These are phyloP conservation scores for Tremellales sp. DNA, from an alignment of 1,284 basidiomycete genomes.

Conservation along the genomic window DNA sequence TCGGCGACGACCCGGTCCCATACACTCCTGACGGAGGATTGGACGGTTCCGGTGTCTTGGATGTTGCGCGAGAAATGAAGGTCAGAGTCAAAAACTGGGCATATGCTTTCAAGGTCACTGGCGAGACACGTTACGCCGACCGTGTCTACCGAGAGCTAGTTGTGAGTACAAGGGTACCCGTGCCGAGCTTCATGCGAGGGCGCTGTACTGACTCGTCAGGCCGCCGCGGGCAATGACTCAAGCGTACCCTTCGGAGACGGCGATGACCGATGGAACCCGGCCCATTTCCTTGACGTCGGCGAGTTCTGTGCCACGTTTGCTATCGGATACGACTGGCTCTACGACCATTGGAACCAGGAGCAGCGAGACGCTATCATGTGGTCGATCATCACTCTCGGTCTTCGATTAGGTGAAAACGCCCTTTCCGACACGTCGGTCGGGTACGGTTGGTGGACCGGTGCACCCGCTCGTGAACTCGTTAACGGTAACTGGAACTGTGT, in stretches of 20 bases:
- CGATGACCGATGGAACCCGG: slow-evolving; percentile 65
- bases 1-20: slow-evolving; percentile 58
- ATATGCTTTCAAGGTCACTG: slow-evolving; percentile 86
- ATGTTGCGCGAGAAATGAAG: slow-evolving; percentile 86
- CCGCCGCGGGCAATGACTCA: slow-evolving; percentile 47
- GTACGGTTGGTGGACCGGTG: slow-evolving; percentile 52
- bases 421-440: slow-evolving; percentile 43
- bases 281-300: slow-evolving; percentile 90
- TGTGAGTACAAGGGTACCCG: too few species aligned
- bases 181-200: too few species aligned
- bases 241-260: slow-evolving; percentile 60
- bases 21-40: slow-evolving; percentile 71
- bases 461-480: slow-evolving; percentile 30
- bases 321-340: slow-evolving; percentile 91
- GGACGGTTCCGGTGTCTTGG: slow-evolving; percentile 78
- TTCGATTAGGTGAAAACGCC: slow-evolving; percentile 60
- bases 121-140: slow-evolving; percentile 78
- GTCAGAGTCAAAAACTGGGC: slow-evolving; percentile 86
- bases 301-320: slow-evolving; percentile 84
- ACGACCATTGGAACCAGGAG: slow-evolving; percentile 72
- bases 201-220: too few species aligned
- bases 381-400: slow-evolving; percentile 75
- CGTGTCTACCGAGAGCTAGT: slow-evolving; percentile 77
- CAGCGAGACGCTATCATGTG: slow-evolving; percentile 68
- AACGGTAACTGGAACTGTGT: slow-evolving; percentile 95